These are phyloP conservation scores for Amanita pseudoporphyria DNA, from an alignment of 768 basidiomycete species.

Conservation along the genomic window DNA sequence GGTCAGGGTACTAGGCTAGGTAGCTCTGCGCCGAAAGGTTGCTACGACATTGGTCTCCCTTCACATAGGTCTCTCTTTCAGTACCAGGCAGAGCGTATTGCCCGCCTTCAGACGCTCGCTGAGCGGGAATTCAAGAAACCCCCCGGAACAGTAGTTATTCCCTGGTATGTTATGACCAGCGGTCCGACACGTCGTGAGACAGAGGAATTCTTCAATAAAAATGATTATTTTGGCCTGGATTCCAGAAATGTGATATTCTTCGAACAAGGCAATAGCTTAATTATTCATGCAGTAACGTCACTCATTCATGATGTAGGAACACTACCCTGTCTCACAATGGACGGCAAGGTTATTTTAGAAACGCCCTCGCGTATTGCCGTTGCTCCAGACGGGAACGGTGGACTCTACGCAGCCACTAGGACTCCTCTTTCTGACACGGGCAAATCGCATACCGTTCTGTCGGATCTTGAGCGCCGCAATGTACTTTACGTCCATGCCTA, in stretches of 20 bases:
- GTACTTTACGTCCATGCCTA: conserved; percentile 90
- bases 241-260: conserved; percentile 83
- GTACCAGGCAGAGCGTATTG: conserved; percentile 94
- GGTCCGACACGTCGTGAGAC: conserved; percentile 89
- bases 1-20: conserved; percentile 96
- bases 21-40: conserved; percentile 89
- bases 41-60: conserved; percentile 94
- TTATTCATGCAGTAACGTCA: conserved; percentile 7
- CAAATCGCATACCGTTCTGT: conserved; percentile 65
- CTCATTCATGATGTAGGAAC: conserved; percentile 49
- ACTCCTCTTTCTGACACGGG: conserved; percentile 53
- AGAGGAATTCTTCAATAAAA: conserved; percentile 70
- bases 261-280: conserved; percentile 70
- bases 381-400: conserved; percentile 97
- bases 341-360: conserved; percentile 89
- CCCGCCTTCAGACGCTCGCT: conserved; percentile 71
- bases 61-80: conserved; percentile 94
- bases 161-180: conserved; percentile 99
- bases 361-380: conserved; percentile 74
- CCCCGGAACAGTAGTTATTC: conserved; percentile 59
- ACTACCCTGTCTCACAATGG: conserved; percentile 88
- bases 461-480: conserved; percentile 67
- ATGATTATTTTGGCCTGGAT: conserved; percentile 76
- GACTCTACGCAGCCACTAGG: conserved; percentile 90
- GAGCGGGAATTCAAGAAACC: conserved; percentile 43